A percentile compares a stretch with the other conserved stretches of the same genome.
These are phyloP conservation scores for Aspergillus aculeatus DNA, from an alignment of 2,329 filamentous ascomycete genomes.

Conservation along the genomic window DNA sequence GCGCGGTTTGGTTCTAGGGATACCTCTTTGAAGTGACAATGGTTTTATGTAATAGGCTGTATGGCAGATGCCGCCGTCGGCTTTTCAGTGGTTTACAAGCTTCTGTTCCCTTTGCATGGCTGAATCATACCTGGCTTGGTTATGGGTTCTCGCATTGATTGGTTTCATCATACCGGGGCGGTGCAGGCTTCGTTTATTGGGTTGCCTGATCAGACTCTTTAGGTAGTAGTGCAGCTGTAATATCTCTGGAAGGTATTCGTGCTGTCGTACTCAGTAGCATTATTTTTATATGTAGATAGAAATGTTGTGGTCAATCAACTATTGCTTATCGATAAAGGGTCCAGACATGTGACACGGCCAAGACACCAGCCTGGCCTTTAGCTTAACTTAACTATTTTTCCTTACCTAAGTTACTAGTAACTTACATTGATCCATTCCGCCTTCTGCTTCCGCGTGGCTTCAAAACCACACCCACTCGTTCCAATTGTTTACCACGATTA, in stretches of 20 bases:
- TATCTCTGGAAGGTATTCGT: background rate
- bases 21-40: conserved; percentile 15
- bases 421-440: background rate
- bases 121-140: conserved; percentile 3
- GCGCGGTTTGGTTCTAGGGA: conserved; percentile 5
- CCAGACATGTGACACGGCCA: conserved; percentile 23
- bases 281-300: background rate
- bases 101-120: background rate
- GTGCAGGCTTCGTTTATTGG: conserved; percentile 2
- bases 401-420: background rate
- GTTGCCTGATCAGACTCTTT: too few species aligned
- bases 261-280: background rate
- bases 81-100: background rate
- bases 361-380: conserved; percentile 32
- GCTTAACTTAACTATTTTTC: too few species aligned
- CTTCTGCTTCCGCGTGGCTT: background rate
- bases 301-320: too few species aligned
- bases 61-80: conserved; percentile 11
- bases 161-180: conserved; percentile 6
- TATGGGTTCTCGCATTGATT: conserved; percentile 10
- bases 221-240: too few species aligned
- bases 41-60: conserved; percentile 19
- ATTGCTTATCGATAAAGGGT: background rate
- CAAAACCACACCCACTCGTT: background rate
- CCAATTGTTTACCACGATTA: background rate